These are phyloP conservation scores for Candida germanica DNA, from an alignment of 805 yeast genomes.

Conservation along the genomic window DNA sequence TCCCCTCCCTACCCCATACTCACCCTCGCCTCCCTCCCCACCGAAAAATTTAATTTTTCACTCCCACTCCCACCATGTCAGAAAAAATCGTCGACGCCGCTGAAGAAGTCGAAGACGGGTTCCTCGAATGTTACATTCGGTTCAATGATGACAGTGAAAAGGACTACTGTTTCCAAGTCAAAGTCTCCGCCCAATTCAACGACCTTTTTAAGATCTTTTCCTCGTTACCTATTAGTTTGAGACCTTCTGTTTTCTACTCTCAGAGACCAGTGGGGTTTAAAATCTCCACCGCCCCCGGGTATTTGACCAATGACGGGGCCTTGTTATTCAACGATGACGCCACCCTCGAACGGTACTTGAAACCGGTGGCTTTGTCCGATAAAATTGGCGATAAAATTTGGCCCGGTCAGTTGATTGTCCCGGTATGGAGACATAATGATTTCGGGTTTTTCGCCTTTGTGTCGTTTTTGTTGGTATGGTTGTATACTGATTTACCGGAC, in stretches of 20 bases:
- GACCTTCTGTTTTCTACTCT: conserved; percentile 76
- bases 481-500: conserved; percentile 92
- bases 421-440: conserved; percentile 58
- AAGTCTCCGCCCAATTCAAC: conserved; percentile 53
- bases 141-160: conserved; percentile 81
- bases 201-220: conserved; percentile 61
- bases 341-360: conserved; percentile 39
- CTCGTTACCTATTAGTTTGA: conserved; percentile 66
- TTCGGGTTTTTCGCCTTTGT: conserved; percentile 41
- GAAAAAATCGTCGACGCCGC: conserved; percentile 23
- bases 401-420: conserved; percentile 89
- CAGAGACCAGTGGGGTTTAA: conserved; percentile 61
- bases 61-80: conserved; percentile 14
- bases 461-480: conserved; percentile 59
- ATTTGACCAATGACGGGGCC: conserved; percentile 78
- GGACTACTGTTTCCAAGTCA: conserved; percentile 86
- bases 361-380: conserved; percentile 44
- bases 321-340: conserved; percentile 66
- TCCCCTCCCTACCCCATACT: too few relatives aligned
- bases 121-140: conserved; percentile 62
- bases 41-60: too few relatives aligned
- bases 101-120: conserved; percentile 25
- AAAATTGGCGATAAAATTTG: conserved; percentile 59
- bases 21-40: too few relatives aligned
- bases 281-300: conserved; percentile 70